Evolutionary conservation across 192 early-diverging fungal species (phyloP), one percentile per base, ranked within the genome.

Genomic region (Chytriomyces sp.): DNA sequence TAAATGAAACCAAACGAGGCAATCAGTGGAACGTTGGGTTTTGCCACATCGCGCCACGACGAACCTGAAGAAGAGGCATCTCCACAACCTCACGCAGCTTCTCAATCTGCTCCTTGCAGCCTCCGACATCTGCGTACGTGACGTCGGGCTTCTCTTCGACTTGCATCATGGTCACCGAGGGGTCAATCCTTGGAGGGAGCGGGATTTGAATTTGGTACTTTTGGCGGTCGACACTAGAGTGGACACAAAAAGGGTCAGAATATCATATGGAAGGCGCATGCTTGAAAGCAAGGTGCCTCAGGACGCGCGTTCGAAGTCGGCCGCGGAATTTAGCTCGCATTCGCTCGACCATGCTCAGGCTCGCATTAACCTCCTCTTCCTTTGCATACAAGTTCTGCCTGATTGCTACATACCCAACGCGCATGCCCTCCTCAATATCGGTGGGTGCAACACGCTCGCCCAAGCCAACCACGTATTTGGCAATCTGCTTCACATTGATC

Each of bases 181-280:
- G 93, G 77, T 99, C 98, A 62, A 99, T 99, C 85, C 93, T 95
- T 74, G 98, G 98, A 52, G 98, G 98, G 37, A 99, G 84, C 55
- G 98, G 98, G 61, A 99, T 91, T 78, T 98, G 95, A 70, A 99
- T 99, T 81, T 99, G 98, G 82, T 98, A 98, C 79, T 99, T 99
- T 73, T 86, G 92, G 49, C 98, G 93, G 80, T 99, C 98, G 12
- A 98, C 96, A 58, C 95, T 93, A 75, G 26, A 64, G 67, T 41
- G 44, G 44, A 26, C 6, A n/a, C n/a, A 57, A 64, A 57, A 19
- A 36, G 30, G 31, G 60, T 5, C 36, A 37, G 32, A 38, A 62
- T 31, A 36, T 49, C 10, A n/a, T 49, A n/a, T n/a, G n/a, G 44
- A 10, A n/a, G n/a, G n/a, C n/a, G 10, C 10, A 49, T 49, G n/a